Base-by-base conservation (phyloP, 1,284 basidiomycete genomes). In the Meripilus lineatus region DNA sequence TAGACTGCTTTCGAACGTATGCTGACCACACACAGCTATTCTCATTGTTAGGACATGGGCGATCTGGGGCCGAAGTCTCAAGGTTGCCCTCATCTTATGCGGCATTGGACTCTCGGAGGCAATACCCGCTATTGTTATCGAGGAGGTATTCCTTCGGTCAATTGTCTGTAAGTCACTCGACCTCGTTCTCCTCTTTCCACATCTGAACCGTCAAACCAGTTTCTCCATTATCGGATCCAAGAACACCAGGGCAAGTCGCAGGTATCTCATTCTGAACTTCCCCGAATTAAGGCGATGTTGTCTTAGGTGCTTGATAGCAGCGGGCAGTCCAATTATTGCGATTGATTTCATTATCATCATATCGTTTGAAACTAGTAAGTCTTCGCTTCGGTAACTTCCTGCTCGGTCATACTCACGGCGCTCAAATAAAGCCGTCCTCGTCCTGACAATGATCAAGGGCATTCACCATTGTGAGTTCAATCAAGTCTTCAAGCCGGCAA, bases 1-100 rank as follows among this genome's bases (percentile, higher is more conserved):
- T n/a, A n/a, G n/a, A n/a, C n/a, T n/a, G n/a, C n/a, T n/a, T n/a
- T n/a, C 28, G 10, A 30, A 10, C 28, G 28, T n/a, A 30, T 30
- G 28, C 28, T 30, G n/a, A 30, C n/a, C n/a, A n/a, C 28, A n/a
- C n/a, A n/a, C 28, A 30, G 28, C n/a, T n/a, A 30, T 30, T n/a
- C 22, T 47, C 10, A 18, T 40, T 11, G 37, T 47, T 15, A 32
- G 42, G 17, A 47, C 46, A 13, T 47, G 46, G 46, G 46, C 42
- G 36, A 38, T 47, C 20, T 47, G 46, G 46, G 46, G 46, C 20
- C 35, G 42, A 24, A 38, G 37, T 20, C 23, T 21, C n/a, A 10
- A 30, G 3, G 15, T 47, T 14, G 46, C 28, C 20, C 25, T 47
- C 17, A 15, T 17, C 3, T 25, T 47, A 20, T n/a, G n/a, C n/a